Evolutionary conservation across 2,329 filamentous ascomycete species (phyloP).

Genomic region (Penicillium frequentans): DNA sequence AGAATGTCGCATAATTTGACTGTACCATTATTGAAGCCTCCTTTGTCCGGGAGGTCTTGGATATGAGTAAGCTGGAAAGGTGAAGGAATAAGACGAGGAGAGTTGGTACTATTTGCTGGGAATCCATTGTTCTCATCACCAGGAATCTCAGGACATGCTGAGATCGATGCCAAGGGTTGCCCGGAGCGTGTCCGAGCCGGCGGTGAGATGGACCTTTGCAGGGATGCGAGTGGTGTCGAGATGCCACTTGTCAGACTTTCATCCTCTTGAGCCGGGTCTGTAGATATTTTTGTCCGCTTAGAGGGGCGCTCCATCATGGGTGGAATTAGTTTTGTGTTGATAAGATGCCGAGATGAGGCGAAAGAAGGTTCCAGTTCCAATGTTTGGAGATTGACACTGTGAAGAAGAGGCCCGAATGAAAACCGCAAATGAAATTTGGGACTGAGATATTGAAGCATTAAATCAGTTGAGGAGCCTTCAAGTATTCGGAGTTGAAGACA

Average conservation of each 20-base stretch:
- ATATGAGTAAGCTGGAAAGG: slow-evolving; percentile 73
- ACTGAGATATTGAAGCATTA: background rate
- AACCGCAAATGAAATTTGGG: background rate
- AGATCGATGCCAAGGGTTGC: background rate
- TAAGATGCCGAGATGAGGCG: background rate
- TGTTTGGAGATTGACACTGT: background rate
- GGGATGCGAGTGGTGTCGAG: slow-evolving; percentile 10
- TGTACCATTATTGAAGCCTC: slow-evolving; percentile 63
- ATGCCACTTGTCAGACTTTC: background rate
- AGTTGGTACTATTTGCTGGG: background rate
- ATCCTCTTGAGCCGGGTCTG: background rate
- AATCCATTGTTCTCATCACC: background rate
- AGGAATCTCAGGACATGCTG: slow-evolving; percentile 4
- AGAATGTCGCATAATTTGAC: slow-evolving; percentile 68
- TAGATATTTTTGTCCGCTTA: slow-evolving; percentile 12
- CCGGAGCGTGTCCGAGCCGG: slow-evolving; percentile 10
- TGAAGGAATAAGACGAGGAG: slow-evolving; percentile 42
- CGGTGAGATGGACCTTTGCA: slow-evolving; percentile 16
- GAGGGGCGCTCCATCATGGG: slow-evolving; percentile 15
- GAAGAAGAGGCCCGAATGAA: background rate
- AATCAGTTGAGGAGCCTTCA: too few species aligned
- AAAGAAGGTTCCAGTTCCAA: background rate
- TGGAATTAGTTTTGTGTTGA: background rate
- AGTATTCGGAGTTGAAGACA: too few species aligned
- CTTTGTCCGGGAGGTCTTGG: slow-evolving; percentile 57